Percentiles rank a stretch among this genome's conserved stretches.
Evolutionary conservation across 2,329 filamentous ascomycete genomes (phyloP).

Genomic region (Podosphaera xanthii): DNA sequence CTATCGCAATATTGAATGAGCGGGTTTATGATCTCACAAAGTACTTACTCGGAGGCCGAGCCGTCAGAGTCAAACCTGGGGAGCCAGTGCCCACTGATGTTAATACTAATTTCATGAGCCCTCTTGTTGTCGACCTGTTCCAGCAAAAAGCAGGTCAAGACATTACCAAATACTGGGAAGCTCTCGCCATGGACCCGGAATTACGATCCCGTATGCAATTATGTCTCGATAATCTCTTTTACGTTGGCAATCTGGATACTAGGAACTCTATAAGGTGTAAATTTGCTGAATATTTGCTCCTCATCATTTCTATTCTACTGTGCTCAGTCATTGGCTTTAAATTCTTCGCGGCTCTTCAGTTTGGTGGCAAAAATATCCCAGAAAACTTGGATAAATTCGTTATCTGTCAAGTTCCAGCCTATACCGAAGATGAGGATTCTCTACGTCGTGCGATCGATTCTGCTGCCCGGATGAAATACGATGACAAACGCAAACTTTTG

Average conservation of each 20-base stretch:
- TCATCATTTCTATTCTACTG: slow-evolving; percentile 63
- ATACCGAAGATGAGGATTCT: slow-evolving; percentile 96
- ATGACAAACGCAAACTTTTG: slow-evolving; percentile 92
- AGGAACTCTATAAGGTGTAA: slow-evolving; percentile 65
- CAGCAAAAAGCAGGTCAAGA: slow-evolving; percentile 53
- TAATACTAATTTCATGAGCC: slow-evolving; percentile 61
- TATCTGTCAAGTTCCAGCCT: slow-evolving; percentile 92
- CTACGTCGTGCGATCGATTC: slow-evolving; percentile 93
- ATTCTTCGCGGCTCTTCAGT: slow-evolving; percentile 89
- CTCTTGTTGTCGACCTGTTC: slow-evolving; percentile 53
- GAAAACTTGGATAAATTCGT: slow-evolving; percentile 97
- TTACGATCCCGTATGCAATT: slow-evolving; percentile 47
- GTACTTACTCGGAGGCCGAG: slow-evolving; percentile 57
- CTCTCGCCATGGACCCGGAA: slow-evolving; percentile 32
- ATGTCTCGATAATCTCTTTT: slow-evolving; percentile 88
- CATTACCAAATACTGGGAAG: slow-evolving; percentile 62
- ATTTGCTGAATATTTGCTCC: slow-evolving; percentile 73
- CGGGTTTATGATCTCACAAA: slow-evolving; percentile 76
- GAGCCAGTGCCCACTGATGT: slow-evolving; percentile 23
- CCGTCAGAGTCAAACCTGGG: slow-evolving; percentile 32
- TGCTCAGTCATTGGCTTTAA: slow-evolving; percentile 78
- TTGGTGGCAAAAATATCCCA: slow-evolving; percentile 70
- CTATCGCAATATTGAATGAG: slow-evolving; percentile 56
- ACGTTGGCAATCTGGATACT: slow-evolving; percentile 77
- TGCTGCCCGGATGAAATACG: slow-evolving; percentile 81